Conservation (phyloP, 2,329 filamentous ascomycete species). For the Cytospora schulzeri region DNA sequence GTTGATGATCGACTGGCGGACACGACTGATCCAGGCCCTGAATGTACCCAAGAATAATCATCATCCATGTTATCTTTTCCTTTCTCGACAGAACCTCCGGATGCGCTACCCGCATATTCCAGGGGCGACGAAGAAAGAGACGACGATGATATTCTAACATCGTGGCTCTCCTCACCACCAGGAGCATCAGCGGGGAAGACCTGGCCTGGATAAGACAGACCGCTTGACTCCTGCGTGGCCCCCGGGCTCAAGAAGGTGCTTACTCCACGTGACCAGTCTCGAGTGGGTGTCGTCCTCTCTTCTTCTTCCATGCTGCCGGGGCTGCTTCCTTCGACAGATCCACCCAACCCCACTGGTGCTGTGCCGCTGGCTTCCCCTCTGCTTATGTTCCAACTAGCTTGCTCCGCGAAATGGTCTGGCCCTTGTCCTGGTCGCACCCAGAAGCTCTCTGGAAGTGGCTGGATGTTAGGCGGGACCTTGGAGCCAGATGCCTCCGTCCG, state of each 20-base stretch:
- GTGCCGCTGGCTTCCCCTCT: slow-evolving; percentile 24
- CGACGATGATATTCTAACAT: slow-evolving; percentile 13
- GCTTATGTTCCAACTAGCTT: slow-evolving; percentile 21
- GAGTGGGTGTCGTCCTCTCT: slow-evolving; percentile 15
- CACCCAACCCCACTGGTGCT: slow-evolving; percentile 27
- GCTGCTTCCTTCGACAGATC: slow-evolving; percentile 21
- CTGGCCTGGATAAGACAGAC: slow-evolving; percentile 13
- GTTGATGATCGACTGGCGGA: slow-evolving; percentile 30
- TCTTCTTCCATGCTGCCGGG: slow-evolving; percentile 32
- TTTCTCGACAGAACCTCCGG: neutral
- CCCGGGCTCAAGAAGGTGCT: slow-evolving; percentile 31
- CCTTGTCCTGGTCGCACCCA: slow-evolving; percentile 17
- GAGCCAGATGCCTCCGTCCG: slow-evolving; percentile 1
- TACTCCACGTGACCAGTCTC: slow-evolving; percentile 35
- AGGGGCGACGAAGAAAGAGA: neutral
- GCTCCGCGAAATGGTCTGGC: slow-evolving; percentile 20
- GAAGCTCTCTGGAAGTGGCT: neutral
- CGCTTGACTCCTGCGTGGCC: slow-evolving; percentile 13
- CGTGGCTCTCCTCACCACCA: neutral
- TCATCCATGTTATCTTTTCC: slow-evolving; percentile 9
- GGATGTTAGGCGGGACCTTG: slow-evolving; percentile 1
- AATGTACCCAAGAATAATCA: neutral
- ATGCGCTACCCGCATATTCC: neutral
- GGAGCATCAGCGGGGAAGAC: slow-evolving; percentile 11
- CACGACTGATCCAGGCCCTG: neutral